A percentile compares a stretch with the other conserved stretches of the same genome.
These are phyloP conservation scores for Pezizomycotina sp. DNA, from an alignment of 2,329 filamentous ascomycete species.

Conservation along the genomic window DNA sequence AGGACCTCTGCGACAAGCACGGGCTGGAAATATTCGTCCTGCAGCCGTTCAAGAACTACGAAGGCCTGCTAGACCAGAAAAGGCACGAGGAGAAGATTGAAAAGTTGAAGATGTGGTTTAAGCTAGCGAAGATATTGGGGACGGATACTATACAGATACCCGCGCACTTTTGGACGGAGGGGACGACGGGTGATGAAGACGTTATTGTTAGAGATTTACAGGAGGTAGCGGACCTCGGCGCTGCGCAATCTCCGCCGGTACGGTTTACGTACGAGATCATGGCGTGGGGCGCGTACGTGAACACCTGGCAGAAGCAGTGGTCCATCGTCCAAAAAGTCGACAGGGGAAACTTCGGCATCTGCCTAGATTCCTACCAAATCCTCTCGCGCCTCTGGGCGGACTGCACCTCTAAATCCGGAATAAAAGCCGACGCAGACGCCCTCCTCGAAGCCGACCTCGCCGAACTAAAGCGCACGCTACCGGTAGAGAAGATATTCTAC, in stretches of 20 bases:
- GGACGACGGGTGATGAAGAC: conserved; percentile 36
- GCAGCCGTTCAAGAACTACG: conserved; percentile 64
- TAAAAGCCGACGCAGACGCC: conserved; percentile 39
- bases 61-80: conserved; percentile 49
- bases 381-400: conserved; percentile 55
- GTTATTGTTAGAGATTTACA: conserved; percentile 46
- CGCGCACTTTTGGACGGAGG: conserved; percentile 44
- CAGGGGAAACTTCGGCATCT: conserved; percentile 56
- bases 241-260: conserved; percentile 39
- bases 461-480: conserved; percentile 39
- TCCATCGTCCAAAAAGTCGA: conserved; percentile 48
- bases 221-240: conserved; percentile 51
- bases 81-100: conserved; percentile 42
- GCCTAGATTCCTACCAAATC: conserved; percentile 65
- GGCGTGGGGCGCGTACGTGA: conserved; percentile 52
- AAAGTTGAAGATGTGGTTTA: conserved; percentile 53
- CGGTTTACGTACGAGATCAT: conserved; percentile 59
- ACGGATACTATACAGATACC: conserved; percentile 63
- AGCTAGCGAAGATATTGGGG: conserved; percentile 43
- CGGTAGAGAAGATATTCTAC: conserved; percentile 53
- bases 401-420: conserved; percentile 39
- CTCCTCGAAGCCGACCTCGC: conserved; percentile 40
- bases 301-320: conserved; percentile 59
- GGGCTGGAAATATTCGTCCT: conserved; percentile 47
- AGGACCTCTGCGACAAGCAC: conserved; percentile 40